A percentile compares a stretch with the other conserved stretches of the same genome.
Evolutionary conservation across 192 early-diverging fungal genomes (phyloP).

Genomic region (Coemansia sp.): DNA sequence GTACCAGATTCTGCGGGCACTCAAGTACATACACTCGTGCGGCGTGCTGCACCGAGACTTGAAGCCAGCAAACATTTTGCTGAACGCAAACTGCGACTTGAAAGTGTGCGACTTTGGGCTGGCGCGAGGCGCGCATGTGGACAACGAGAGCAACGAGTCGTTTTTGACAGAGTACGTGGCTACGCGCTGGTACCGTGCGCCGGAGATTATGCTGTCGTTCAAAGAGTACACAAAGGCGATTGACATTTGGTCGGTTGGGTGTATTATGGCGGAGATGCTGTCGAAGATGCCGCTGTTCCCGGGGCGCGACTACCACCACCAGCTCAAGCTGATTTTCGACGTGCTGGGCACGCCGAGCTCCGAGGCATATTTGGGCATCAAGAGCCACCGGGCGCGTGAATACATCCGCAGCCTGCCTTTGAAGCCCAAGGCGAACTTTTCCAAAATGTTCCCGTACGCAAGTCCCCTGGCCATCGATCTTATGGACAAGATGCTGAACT

Average conservation of each 20-base stretch:
- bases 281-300: constrained; percentile 79
- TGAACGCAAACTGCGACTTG: constrained; percentile 97
- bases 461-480: constrained; percentile 87
- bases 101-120: constrained; percentile 99
- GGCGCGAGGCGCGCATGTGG: constrained; percentile 85
- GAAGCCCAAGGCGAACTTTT: constrained; percentile 79
- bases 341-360: constrained; percentile 96
- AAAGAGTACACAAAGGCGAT: constrained; percentile 99
- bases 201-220: constrained; percentile 96
- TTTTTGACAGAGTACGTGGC: constrained; percentile 98
- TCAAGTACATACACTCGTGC: constrained; percentile 93
- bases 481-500: constrained; percentile 80
- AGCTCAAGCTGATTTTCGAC: constrained; percentile 93
- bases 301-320: constrained; percentile 91
- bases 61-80: constrained; percentile 95
- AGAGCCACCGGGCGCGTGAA: constrained; percentile 80
- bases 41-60: constrained; percentile 94
- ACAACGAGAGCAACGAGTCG: constrained; percentile 73
- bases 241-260: constrained; percentile 90
- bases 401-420: constrained; percentile 88
- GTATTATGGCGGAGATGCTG: constrained; percentile 84
- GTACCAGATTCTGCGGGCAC: constrained; percentile 84
- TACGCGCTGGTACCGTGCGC: constrained; percentile 92
- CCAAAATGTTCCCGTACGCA: constrained; percentile 82
- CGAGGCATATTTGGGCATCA: constrained; percentile 79